These are phyloP conservation scores for Leptosphaerulina australis DNA, from an alignment of 2,329 filamentous ascomycete genomes.

Conservation along the genomic window DNA sequence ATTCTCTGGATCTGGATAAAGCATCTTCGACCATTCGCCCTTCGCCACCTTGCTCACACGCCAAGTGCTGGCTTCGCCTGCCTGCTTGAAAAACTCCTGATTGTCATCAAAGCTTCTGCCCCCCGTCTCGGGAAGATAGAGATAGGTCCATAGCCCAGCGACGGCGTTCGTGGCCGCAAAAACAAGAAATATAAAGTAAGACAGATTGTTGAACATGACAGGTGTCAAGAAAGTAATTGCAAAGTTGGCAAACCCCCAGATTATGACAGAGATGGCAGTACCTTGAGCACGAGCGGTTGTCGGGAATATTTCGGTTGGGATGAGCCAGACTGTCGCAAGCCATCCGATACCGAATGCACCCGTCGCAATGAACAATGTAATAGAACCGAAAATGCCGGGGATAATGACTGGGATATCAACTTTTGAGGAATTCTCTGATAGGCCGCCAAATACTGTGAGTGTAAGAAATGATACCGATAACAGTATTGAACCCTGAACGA, in stretches of 20 bases:
- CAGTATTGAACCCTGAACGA: slow-evolving; percentile 59
- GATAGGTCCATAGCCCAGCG: slow-evolving; percentile 62
- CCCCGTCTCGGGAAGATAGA: slow-evolving; percentile 61
- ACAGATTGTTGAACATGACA: slow-evolving; percentile 64
- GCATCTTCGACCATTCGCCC: slow-evolving; percentile 58
- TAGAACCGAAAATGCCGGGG: slow-evolving; percentile 58
- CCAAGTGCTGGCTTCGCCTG: slow-evolving; percentile 60
- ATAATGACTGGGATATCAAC: slow-evolving; percentile 50
- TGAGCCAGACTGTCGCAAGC: slow-evolving; percentile 65
- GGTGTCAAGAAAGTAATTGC: slow-evolving; percentile 63
- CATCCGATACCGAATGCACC: slow-evolving; percentile 66
- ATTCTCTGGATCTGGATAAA: slow-evolving; percentile 48
- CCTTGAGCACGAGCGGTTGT: slow-evolving; percentile 62
- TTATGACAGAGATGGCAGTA: slow-evolving; percentile 60
- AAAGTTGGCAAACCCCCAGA: slow-evolving; percentile 66
- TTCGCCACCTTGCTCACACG: slow-evolving; percentile 59
- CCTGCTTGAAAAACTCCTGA: slow-evolving; percentile 63
- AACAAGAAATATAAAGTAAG: slow-evolving; percentile 64
- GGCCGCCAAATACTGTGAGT: slow-evolving; percentile 58
- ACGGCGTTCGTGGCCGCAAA: slow-evolving; percentile 62
- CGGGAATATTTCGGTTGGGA: slow-evolving; percentile 65
- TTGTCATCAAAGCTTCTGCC: slow-evolving; percentile 66
- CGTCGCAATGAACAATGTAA: slow-evolving; percentile 63
- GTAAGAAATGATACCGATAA: slow-evolving; percentile 59
- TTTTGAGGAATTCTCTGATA: slow-evolving; percentile 51